Base-by-base conservation (phyloP, 768 basidiomycete species). In the Pluteus cervinus region DNA sequence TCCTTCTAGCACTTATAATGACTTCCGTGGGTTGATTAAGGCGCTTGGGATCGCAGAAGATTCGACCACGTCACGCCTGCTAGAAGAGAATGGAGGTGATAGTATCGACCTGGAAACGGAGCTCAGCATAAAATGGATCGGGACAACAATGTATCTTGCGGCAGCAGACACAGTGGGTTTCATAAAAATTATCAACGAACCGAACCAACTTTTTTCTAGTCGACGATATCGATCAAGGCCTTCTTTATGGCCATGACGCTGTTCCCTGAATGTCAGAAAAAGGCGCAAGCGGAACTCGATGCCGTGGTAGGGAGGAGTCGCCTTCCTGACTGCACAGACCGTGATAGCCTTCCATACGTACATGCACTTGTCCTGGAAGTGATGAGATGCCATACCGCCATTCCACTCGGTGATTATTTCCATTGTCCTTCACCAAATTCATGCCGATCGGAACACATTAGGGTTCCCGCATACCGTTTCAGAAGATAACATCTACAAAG, bases 91-190 rank as follows among this genome's bases (percentile, higher is more conserved):
- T n/a, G n/a, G n/a, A n/a, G n/a, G n/a, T n/a, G n/a, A n/a, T n/a
- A n/a, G n/a, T n/a, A n/a, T n/a, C n/a, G 58, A 4, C 55, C 69
- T 28, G 60, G n/a, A 58, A 14, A 42, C 51, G 4, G 42, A 55
- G n/a, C 25, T 58, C 3, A 57, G 57, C 2, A 62, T 68, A 38
- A 71, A 67, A 43, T 68, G 67, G 65, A 58, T 60, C 7, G 57
- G 64, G 22, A 70, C 66, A 0, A 67, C 71, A 4, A 56, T 74
- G 10, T 77, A 76, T 30, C 63, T 66, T 5, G 66, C 68, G 36
- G 68, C 68, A 7, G 62, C 68, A 4, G 69, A 71, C 44, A 26
- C 33, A 6, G 38, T 35, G 7, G 9, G 33, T 15, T 5, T 17
- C 28, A 14, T 6, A 41, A 39, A n/a, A 37, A 44, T 45, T 14